phyloP scores from a whole-genome alignment of 257 asterid genomes.

The Salvia splendens region DNA sequence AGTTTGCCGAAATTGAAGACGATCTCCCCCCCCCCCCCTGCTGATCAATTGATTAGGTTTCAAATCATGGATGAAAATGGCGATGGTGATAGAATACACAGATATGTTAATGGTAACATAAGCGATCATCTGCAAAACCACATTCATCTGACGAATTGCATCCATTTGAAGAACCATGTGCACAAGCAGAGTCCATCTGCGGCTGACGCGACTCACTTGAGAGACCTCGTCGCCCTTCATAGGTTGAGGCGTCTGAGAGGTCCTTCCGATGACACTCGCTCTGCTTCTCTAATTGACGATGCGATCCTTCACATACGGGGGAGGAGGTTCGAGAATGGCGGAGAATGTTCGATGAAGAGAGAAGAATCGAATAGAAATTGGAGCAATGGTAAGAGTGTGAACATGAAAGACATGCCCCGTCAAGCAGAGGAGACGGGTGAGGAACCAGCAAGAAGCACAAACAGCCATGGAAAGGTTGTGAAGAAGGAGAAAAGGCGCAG shows the following conservation, averaged over 20 bases:
- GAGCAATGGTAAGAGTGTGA: background rate
- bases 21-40: background rate
- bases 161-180: conserved; percentile 93
- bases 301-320: conserved; percentile 43
- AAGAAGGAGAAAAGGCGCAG: conserved; percentile 57
- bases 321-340: conserved; percentile 27
- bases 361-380: conserved; percentile 42
- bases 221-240: conserved; percentile 81
- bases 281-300: conserved; percentile 52
- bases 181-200: conserved; percentile 80
- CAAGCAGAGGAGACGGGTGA: conserved; percentile 33
- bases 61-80: conserved; percentile 42
- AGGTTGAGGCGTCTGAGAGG: conserved; percentile 83
- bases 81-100: conserved; percentile 64
- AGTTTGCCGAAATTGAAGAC: background rate
- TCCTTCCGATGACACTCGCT: conserved; percentile 80
- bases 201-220: conserved; percentile 63
- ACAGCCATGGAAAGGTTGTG: conserved; percentile 21
- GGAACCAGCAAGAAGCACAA: conserved; percentile 2
- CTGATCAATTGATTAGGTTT: background rate
- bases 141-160: conserved; percentile 91
- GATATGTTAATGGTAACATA: conserved; percentile 67
- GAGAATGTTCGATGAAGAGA: conserved; percentile 35
- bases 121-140: conserved; percentile 83
- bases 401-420: conserved; percentile 19